These are phyloP conservation scores for Clitoria ternatea DNA, from an alignment of 306 rosid genomes.

Conservation along the genomic window DNA sequence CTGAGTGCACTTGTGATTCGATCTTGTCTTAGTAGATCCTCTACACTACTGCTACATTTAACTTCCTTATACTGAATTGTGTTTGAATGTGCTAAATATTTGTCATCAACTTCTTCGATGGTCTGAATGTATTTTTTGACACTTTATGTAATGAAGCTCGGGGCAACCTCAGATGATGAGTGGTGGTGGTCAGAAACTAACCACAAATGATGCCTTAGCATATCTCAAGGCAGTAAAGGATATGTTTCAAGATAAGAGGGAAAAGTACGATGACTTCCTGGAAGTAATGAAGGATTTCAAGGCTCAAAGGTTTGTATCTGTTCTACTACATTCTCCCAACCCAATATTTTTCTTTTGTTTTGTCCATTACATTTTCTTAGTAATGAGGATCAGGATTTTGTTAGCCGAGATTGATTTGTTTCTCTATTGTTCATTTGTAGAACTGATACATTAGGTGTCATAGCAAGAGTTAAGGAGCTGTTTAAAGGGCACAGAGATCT, in stretches of 20 bases:
- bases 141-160: slow-evolving; percentile 51
- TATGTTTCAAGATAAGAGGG: slow-evolving; percentile 72
- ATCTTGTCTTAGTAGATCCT: not conserved
- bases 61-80: not conserved
- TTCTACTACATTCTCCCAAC: not conserved
- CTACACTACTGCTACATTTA: not conserved
- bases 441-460: slow-evolving; percentile 72
- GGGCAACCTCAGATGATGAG: slow-evolving; percentile 72
- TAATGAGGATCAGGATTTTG: not conserved
- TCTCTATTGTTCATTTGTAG: slow-evolving; percentile 40
- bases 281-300: slow-evolving; percentile 91
- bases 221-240: slow-evolving; percentile 89
- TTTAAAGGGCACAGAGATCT: slow-evolving; percentile 80
- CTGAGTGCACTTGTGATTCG: not conserved
- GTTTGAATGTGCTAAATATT: slow-evolving; percentile 14
- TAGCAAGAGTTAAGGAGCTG: slow-evolving; percentile 78
- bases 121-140: slow-evolving; percentile 7
- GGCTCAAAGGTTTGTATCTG: slow-evolving; percentile 64
- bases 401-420: slow-evolving; percentile 15
- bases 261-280: slow-evolving; percentile 70
- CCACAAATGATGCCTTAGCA: slow-evolving; percentile 68
- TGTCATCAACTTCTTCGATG: not conserved
- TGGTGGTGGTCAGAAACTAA: slow-evolving; percentile 62
- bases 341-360: not conserved
- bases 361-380: not conserved